phyloP scores from a whole-genome alignment of 371 early-diverging fungal species.

The Mucor mucedo region DNA sequence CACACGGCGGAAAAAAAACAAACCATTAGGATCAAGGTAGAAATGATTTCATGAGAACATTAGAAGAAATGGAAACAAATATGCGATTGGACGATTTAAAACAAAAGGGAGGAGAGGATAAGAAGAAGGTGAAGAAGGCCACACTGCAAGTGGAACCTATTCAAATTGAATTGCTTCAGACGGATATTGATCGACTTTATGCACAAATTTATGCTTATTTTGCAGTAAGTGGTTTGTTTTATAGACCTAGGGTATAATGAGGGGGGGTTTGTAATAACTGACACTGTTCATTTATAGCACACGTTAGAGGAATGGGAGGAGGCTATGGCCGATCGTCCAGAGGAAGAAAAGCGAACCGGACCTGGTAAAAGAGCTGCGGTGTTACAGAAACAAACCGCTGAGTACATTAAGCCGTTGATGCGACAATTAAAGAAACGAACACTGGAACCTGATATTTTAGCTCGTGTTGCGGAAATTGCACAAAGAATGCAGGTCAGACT shows the following conservation, averaged over 20 bases:
- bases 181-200: conserved; percentile 76
- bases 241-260: neutral
- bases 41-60: conserved; percentile 85
- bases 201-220: conserved; percentile 84
- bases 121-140: conserved; percentile 49
- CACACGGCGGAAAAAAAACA: neutral
- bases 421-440: conserved; percentile 79
- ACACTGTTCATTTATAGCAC: conserved; percentile 45
- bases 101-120: conserved; percentile 53
- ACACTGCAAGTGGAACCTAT: conserved; percentile 46
- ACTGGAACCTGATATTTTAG: conserved; percentile 85
- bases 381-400: conserved; percentile 82
- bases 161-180: conserved; percentile 67
- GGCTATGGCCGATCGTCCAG: conserved; percentile 78
- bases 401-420: conserved; percentile 92
- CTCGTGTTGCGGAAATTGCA: conserved; percentile 89
- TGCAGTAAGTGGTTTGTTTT: conserved; percentile 41
- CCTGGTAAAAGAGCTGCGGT: conserved; percentile 84
- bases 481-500: conserved; percentile 82
- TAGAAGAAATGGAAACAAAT: conserved; percentile 87
- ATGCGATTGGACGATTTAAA: conserved; percentile 78
- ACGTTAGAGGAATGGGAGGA: conserved; percentile 90
- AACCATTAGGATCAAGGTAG: conserved; percentile 60
- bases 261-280: neutral
- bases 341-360: conserved; percentile 70